Conservation (phyloP, 1,139 yeast species). For the Hemisphaericaspora lyxosophila region DNA sequence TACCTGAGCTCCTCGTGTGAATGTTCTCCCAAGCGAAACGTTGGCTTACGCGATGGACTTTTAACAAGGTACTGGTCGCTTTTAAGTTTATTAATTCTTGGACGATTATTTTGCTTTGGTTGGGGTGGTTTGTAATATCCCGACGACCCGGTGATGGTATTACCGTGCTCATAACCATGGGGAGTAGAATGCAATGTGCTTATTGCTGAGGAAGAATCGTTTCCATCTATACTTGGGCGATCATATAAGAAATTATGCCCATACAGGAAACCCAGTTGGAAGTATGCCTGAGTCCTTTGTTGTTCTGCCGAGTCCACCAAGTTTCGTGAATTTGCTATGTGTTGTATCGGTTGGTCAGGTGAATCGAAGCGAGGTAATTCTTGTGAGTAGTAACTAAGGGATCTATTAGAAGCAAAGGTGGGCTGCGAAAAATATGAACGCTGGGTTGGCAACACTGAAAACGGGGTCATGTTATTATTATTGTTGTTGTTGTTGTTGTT, state of each 20-base stretch:
- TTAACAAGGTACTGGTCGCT: slow-evolving; percentile 4
- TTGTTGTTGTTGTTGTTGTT: too few species aligned
- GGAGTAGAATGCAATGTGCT: slow-evolving; percentile 1
- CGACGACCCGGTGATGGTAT: neutral
- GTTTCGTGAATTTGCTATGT: neutral
- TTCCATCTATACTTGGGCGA: neutral
- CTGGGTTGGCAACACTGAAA: neutral
- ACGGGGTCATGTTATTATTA: neutral
- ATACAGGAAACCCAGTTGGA: slow-evolving; percentile 1
- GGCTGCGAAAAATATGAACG: slow-evolving; percentile 1
- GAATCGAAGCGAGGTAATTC: slow-evolving; percentile 2
- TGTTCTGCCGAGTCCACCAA: neutral
- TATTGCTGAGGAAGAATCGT: neutral
- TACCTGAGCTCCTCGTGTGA: slow-evolving; percentile 27
- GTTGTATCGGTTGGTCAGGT: neutral
- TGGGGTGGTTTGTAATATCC: slow-evolving; percentile 32
- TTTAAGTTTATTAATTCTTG: slow-evolving; percentile 35
- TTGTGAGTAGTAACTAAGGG: neutral
- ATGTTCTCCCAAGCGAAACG: slow-evolving; percentile 19
- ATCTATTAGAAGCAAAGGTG: neutral
- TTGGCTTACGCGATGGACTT: slow-evolving; percentile 3
- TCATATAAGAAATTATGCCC: neutral
- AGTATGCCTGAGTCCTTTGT: slow-evolving; percentile 1
- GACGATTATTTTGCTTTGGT: slow-evolving; percentile 37
- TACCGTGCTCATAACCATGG: neutral